Conservation (phyloP, 305 asterid genomes). For the Petunia hybrid region DNA sequence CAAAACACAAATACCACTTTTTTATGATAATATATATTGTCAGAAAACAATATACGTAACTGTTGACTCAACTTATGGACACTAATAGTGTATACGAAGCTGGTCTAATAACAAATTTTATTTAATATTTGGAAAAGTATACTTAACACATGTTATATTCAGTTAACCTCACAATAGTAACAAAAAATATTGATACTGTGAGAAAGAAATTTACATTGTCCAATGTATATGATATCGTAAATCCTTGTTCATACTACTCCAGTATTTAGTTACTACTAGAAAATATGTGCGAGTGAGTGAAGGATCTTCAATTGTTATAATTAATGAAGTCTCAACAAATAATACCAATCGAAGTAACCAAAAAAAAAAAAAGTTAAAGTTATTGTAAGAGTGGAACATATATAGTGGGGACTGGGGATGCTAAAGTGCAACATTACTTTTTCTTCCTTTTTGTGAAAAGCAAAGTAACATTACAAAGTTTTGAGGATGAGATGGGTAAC, state of each 20-base stretch:
- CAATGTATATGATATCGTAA: no score
- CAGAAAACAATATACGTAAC: no score
- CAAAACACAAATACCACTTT: not conserved
- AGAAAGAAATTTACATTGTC: no score
- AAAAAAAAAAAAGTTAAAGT: not conserved
- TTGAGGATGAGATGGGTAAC: constrained; percentile 29
- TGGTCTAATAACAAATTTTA: no score
- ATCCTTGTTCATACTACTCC: no score
- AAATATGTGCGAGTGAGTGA: not conserved
- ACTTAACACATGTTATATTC: no score
- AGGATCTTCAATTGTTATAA: not conserved
- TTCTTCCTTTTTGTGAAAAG: constrained; percentile 3
- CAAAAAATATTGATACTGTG: no score
- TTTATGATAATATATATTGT: not conserved
- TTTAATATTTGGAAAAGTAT: no score
- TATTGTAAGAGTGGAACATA: not conserved
- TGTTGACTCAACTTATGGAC: not conserved
- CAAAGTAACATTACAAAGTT: constrained; percentile 22
- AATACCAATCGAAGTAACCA: not conserved
- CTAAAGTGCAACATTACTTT: not conserved
- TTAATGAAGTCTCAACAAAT: not conserved
- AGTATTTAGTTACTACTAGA: not conserved
- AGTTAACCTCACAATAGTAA: no score
- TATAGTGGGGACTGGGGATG: not conserved
- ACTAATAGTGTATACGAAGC: not conserved